Evolutionary conservation across 2,329 filamentous ascomycete species (phyloP).

Genomic region (Orbilia ellipsospora): DNA sequence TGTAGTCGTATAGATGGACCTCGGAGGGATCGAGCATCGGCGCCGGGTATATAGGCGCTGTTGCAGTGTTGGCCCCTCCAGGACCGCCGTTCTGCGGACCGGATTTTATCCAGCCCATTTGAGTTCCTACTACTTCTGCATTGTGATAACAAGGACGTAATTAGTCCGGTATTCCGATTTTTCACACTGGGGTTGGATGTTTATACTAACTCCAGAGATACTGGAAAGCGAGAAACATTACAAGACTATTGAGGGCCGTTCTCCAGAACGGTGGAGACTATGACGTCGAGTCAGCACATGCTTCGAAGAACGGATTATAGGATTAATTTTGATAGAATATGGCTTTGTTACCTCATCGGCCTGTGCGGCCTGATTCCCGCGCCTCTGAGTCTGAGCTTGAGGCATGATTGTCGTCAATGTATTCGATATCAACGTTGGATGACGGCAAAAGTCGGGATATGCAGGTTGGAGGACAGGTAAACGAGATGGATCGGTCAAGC

Average conservation of each 20-base stretch:
- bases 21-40: conserved; percentile 70
- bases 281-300: conserved; percentile 8
- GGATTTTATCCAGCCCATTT: conserved; percentile 66
- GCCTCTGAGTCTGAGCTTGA: conserved; percentile 37
- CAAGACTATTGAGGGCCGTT: conserved; percentile 62
- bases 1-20: conserved; percentile 72
- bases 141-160: neutral
- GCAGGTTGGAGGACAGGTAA: neutral
- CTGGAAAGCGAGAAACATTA: conserved; percentile 71
- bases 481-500: neutral
- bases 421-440: conserved; percentile 8
- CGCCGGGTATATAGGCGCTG: conserved; percentile 66
- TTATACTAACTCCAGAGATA: conserved; percentile 67
- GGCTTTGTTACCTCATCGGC: conserved; percentile 28
- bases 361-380: conserved; percentile 28
- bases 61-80: neutral
- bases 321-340: neutral
- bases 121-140: conserved; percentile 39
- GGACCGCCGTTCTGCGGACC: conserved; percentile 59
- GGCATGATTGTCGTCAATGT: conserved; percentile 28
- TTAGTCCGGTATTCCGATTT: neutral
- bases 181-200: neutral
- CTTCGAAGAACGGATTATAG: neutral
- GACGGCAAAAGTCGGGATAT: neutral
- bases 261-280: conserved; percentile 57